Base-by-base conservation (phyloP, 768 basidiomycete genomes). In the Phylloporus arenicola region DNA sequence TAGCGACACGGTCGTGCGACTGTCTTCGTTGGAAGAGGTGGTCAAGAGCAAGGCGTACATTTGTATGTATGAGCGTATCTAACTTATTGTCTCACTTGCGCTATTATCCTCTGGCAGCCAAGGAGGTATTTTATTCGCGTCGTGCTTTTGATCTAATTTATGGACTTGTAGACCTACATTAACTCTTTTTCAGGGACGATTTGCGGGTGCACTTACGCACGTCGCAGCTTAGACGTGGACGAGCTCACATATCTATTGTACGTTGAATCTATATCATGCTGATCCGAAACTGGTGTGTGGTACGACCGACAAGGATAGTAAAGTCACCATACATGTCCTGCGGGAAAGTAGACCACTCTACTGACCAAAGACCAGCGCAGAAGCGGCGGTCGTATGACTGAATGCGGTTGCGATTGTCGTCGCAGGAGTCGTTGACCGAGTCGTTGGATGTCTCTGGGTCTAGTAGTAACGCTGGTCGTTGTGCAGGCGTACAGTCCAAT, bases 1-100 rank as follows among this genome's bases (percentile, higher is more conserved):
- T 68, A 93, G 91, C 58, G 94, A 97, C 63, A 90, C 88, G 3
- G 70, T 80, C 40, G 92, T 97, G n/a, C 76, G 87, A 40, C 70
- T 88, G 41, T 81, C 86, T 10, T 80, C 84, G 38, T 65, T 95
- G 43, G 90, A 93, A 39, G 94, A 96, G 64, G 94, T 96, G 3
- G 73, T 96, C 62, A 86, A 84, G 67, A 84, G 85, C 51, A 94
- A 88, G 66, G 92, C 93, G 31, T 98, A 96, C 67, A 79, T 96
- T 44, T 92, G 92, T 70, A 92, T 94, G 84, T 92, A 91, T 63
- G 88, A 92, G 71, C 78, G 86, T 47, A 73, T 86, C 60, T 84
- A 54, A 67, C 47, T 59, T 59, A 52, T 59, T 8, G 17, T 31
- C 17, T 47, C 29, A 33, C 41, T 16, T 41, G 42, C 14, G 19